Conservation (phyloP, 768 basidiomycete species). For the Daedaleopsis sinensis region DNA sequence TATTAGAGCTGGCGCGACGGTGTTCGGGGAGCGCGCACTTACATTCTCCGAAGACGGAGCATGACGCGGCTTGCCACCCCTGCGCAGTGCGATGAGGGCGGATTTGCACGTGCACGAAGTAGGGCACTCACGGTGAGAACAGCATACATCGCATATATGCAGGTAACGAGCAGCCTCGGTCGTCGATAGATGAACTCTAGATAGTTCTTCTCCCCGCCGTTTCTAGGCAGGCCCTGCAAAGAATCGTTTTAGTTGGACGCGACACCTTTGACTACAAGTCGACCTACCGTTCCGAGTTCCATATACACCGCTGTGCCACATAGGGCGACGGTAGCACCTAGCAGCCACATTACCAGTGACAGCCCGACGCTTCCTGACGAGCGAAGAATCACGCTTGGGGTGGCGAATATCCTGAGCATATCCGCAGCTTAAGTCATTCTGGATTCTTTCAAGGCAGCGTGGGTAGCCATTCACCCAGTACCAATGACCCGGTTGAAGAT, state of each 20-base stretch:
- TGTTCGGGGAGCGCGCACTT: conserved; percentile 12
- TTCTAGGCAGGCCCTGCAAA: conserved; percentile 63
- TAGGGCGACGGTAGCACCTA: conserved; percentile 65
- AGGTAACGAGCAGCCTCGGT: conserved; percentile 64
- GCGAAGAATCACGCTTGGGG: conserved; percentile 65
- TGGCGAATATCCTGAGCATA: conserved; percentile 62
- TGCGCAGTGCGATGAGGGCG: conserved; percentile 25
- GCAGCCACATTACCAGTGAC: conserved; percentile 68
- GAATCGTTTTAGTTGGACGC: neutral
- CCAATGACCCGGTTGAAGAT: conserved; percentile 81
- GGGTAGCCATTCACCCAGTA: conserved; percentile 49
- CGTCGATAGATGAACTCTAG: conserved; percentile 68
- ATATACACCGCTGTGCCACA: conserved; percentile 73
- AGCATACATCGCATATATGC: conserved; percentile 58
- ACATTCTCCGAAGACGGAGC: conserved; percentile 78
- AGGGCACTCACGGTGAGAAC: conserved; percentile 54
- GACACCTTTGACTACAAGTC: neutral
- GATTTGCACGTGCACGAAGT: neutral
- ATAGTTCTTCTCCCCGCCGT: conserved; percentile 79
- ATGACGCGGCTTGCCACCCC: conserved; percentile 62
- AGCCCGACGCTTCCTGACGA: conserved; percentile 73
- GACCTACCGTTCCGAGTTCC: conserved; percentile 70
- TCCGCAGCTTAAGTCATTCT: neutral
- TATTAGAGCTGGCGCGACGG: neutral
- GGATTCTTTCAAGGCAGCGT: too few relatives aligned